Evolutionary conservation across 352 stramenopile genomes (phyloP), one percentile per base, ranked within the genome.

Genomic region (Phytopythium delawarense): DNA sequence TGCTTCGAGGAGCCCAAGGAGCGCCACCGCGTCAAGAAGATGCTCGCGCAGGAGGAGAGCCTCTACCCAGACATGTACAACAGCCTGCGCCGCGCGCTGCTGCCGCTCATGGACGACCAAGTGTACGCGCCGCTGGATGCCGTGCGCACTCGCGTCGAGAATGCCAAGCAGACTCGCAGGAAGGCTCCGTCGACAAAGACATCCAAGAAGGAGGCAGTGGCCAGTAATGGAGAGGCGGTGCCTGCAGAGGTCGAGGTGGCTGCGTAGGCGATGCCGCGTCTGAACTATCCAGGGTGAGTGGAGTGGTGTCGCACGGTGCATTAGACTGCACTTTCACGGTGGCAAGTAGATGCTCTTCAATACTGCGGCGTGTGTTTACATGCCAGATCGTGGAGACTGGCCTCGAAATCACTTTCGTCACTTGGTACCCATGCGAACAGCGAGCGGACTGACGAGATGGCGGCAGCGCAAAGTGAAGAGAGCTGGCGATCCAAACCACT

Each of bases 1-100:
- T 99, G 97, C 78, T 99, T 99, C 65, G 97, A 99, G 72, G 91
- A 98, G 75, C 95, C 96, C 16, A 99, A 95, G 71, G 97, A 99
- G 73, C 83, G 97, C 57, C 92, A 97, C 55, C 84, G 97, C 45
- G 82, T 99, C n/a, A 99, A 99, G 75, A 98, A 98, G 70, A 87
- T 99, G 64, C 83, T 99, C 18, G 91, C 89, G 11, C 81, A 96
- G 55, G 93, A 99, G 76, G 96, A 99, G 66, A 96, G 81, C 61
- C 68, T 98, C 4, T 97, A 96, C 63, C 92, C 94, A 0, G 81
- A 87, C 40, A 84, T 97, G 67, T 96, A 89, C 65, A 85, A 88
- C 65, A 89, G 76, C 50, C 64, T 94, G 16, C 72, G 76, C 40
- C 73, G 75, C 39, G 76, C 76, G 35, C 64, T 96, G 42, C 53